Conservation (phyloP, 1,284 basidiomycete genomes). For the Leccinum huronense region DNA sequence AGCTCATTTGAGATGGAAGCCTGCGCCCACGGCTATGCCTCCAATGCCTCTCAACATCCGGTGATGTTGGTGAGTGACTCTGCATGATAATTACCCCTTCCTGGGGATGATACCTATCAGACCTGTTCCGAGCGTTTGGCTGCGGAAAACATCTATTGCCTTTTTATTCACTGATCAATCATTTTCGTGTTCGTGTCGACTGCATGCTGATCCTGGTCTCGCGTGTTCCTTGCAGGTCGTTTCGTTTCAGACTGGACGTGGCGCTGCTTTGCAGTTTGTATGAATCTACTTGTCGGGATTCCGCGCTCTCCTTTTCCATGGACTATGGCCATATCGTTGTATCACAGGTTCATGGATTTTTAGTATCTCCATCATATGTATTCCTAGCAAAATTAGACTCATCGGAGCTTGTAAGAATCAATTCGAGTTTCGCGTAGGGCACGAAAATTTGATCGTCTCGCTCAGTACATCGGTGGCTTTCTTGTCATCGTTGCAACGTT, state of each 20-base stretch:
- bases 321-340: slow-evolving; percentile 20
- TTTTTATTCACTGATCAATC: slow-evolving; percentile 26
- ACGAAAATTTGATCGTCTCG: not conserved
- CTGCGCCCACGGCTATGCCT: slow-evolving; percentile 56
- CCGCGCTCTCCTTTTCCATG: slow-evolving; percentile 12
- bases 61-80: slow-evolving; percentile 32
- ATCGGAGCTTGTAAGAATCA: not conserved
- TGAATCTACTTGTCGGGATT: not conserved
- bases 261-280: not conserved
- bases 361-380: slow-evolving; percentile 11
- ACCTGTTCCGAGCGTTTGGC: slow-evolving; percentile 41
- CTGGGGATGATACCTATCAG: slow-evolving; percentile 39
- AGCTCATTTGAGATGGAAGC: slow-evolving; percentile 49
- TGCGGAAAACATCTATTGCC: slow-evolving; percentile 36
- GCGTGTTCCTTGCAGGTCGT: slow-evolving; percentile 5
- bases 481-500: not conserved
- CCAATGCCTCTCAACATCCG: slow-evolving; percentile 41
- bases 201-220: slow-evolving; percentile 10
- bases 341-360: slow-evolving; percentile 12
- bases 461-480: not conserved
- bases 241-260: not conserved
- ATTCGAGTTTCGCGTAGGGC: not conserved
- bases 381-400: slow-evolving; percentile 8
- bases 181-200: not conserved
- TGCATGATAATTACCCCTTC: not conserved